A percentile compares a stretch with the other conserved stretches of the same genome.
Conservation (phyloP, 176 grass and related monocot species). For the Oryza nivara region DNA sequence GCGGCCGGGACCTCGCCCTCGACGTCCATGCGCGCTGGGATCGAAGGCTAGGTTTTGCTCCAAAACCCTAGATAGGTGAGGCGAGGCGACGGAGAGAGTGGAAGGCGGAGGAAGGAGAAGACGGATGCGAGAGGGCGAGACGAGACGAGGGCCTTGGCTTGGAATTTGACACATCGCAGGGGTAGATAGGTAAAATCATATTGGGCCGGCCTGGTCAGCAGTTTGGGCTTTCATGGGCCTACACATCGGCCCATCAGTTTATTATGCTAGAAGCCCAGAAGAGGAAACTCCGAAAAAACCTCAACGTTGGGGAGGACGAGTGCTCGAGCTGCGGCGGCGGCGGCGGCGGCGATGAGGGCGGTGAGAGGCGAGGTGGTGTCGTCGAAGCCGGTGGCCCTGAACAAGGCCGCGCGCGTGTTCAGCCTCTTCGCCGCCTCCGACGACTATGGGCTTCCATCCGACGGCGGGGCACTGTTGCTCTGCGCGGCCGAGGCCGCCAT, state of each 20-base stretch:
- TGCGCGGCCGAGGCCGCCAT: conserved; percentile 15
- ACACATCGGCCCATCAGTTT: fast-evolving
- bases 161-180: conserved; percentile 7
- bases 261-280: background rate
- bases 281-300: background rate
- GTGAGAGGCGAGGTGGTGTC: conserved; percentile 27
- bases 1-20: conserved; percentile 62
- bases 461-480: conserved; percentile 3
- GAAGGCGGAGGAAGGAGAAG: background rate
- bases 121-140: background rate
- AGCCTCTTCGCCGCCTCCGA: conserved; percentile 5
- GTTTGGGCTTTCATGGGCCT: background rate
- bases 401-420: background rate
- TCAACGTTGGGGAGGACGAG: background rate
- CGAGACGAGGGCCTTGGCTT: background rate
- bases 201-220: background rate
- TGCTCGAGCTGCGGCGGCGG: background rate
- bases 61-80: conserved; percentile 46
- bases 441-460: background rate
- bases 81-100: background rate
- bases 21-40: conserved; percentile 65
- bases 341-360: conserved; percentile 21
- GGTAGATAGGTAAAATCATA: conserved; percentile 5
- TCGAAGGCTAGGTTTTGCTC: conserved; percentile 26
- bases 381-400: conserved; percentile 5